A percentile compares a stretch with the other conserved stretches of the same genome.
Conservation (phyloP, 2,329 filamentous ascomycete genomes). For the Epichloe typhina region DNA sequence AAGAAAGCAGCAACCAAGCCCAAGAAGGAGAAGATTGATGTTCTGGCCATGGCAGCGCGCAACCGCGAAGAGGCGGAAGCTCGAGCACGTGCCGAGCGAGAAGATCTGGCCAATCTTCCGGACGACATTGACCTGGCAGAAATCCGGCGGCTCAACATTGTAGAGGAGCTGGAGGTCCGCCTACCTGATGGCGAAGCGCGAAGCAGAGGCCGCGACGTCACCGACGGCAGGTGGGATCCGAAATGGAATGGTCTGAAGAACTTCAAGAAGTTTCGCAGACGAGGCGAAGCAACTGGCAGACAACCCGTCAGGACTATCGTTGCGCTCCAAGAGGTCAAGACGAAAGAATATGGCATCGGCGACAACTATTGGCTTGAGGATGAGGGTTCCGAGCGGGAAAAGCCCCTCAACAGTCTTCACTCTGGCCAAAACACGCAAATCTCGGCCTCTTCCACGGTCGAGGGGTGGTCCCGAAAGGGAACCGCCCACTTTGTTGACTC, state of each 20-base stretch:
- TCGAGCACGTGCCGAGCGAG: conserved; percentile 38
- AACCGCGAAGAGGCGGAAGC: conserved; percentile 54
- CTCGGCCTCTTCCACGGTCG: background rate
- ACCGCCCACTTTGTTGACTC: conserved; percentile 17
- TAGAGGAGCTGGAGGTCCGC: conserved; percentile 63
- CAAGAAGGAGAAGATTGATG: conserved; percentile 48
- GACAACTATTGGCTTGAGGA: conserved; percentile 65
- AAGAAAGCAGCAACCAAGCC: conserved; percentile 23
- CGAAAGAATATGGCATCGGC: conserved; percentile 59
- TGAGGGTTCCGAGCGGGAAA: conserved; percentile 20
- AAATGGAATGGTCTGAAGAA: conserved; percentile 91
- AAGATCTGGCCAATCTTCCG: conserved; percentile 35
- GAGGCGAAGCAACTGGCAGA: conserved; percentile 35
- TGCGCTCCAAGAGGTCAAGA: conserved; percentile 54
- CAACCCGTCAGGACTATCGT: conserved; percentile 47
- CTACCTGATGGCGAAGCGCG: conserved; percentile 15
- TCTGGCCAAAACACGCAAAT: background rate
- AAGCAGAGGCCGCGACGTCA: conserved; percentile 35
- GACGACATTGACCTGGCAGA: conserved; percentile 59
- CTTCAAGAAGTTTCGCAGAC: conserved; percentile 74
- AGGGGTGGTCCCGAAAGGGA: conserved; percentile 9
- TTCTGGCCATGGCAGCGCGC: conserved; percentile 52
- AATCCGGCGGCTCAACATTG: conserved; percentile 59
- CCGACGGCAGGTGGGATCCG: conserved; percentile 61
- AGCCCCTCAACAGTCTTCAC: conserved; percentile 4